A percentile compares a stretch with the other conserved stretches of the same genome.
Conservation (phyloP, 2,329 filamentous ascomycete genomes). For the Lecanoromycetidae sp. region DNA sequence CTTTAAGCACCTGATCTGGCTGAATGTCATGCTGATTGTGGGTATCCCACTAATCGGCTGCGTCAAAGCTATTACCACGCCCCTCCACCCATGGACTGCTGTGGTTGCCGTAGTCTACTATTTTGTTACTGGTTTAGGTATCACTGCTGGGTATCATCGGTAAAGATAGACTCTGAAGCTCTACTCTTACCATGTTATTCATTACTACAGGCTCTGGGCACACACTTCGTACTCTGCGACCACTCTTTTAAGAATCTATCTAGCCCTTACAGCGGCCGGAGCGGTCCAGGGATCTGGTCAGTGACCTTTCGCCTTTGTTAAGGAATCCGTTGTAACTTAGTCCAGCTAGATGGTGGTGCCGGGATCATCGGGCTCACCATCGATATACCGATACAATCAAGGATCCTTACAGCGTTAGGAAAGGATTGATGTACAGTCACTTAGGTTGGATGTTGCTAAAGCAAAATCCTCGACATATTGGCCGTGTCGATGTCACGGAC, state of each 20-base stretch:
- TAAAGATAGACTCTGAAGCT: too few relatives aligned
- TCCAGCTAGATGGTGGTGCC: conserved; percentile 81
- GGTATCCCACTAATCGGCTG: conserved; percentile 63
- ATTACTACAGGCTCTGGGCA: conserved; percentile 78
- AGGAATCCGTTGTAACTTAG: too few relatives aligned
- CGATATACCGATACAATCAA: conserved; percentile 87
- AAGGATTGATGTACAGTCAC: conserved; percentile 36
- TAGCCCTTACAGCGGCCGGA: conserved; percentile 69
- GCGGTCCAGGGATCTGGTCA: conserved; percentile 77
- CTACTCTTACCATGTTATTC: too few relatives aligned
- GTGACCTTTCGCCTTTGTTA: too few relatives aligned
- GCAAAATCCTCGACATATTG: conserved; percentile 81
- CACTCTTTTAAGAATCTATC: conserved; percentile 65
- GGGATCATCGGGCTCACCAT: conserved; percentile 80
- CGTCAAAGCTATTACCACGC: conserved; percentile 65
- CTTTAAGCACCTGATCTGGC: conserved; percentile 89
- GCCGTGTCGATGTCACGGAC: conserved; percentile 77
- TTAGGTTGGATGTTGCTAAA: conserved; percentile 89
- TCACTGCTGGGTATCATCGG: conserved; percentile 56
- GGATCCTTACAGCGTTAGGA: conserved; percentile 82
- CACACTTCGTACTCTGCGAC: conserved; percentile 72
- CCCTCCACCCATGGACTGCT: conserved; percentile 57
- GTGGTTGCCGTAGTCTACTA: conserved; percentile 68
- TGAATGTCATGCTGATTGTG: conserved; percentile 73
- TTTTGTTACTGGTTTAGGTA: conserved; percentile 49